These are phyloP conservation scores for Penicillium sp. DNA, from an alignment of 2,329 filamentous ascomycete species.

Conservation along the genomic window DNA sequence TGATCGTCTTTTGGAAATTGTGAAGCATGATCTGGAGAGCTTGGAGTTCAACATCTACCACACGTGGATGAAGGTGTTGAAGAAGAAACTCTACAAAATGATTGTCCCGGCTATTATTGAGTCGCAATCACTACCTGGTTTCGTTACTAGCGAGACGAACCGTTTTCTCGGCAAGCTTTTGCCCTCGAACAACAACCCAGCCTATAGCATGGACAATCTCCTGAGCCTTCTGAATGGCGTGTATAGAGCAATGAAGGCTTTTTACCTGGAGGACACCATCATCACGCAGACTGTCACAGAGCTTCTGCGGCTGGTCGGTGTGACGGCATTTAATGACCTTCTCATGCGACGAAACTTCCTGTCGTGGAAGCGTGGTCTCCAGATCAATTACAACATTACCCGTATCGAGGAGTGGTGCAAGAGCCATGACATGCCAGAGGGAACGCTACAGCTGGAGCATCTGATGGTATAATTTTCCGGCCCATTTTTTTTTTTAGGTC, in stretches of 20 bases:
- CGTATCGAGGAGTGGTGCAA: constrained; percentile 99
- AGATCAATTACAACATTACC: constrained; percentile 99
- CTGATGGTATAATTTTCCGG: constrained; percentile 68
- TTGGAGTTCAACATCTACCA: constrained; percentile 99
- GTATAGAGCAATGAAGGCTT: constrained; percentile 98
- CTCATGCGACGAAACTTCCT: constrained; percentile 98
- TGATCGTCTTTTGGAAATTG: constrained; percentile 92
- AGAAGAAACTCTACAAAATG: constrained; percentile 99
- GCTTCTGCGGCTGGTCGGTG: constrained; percentile 85
- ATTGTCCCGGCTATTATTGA: constrained; percentile 99
- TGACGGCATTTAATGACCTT: constrained; percentile 97
- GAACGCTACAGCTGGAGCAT: constrained; percentile 94
- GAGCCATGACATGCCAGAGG: constrained; percentile 99
- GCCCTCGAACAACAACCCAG: constrained; percentile 81
- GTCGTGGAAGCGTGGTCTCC: constrained; percentile 97
- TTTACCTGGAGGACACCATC: constrained; percentile 94
- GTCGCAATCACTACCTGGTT: constrained; percentile 94
- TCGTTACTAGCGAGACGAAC: constrained; percentile 98
- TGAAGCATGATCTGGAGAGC: constrained; percentile 97
- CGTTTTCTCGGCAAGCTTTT: constrained; percentile 96
- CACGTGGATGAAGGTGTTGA: constrained; percentile 99
- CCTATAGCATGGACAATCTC: constrained; percentile 99
- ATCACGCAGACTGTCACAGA: constrained; percentile 95
- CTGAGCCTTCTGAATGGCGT: constrained; percentile 94
- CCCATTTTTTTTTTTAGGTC: not conserved